Base-by-base conservation (phyloP, 257 asterid genomes). In the Haberlea rhodopensis region DNA sequence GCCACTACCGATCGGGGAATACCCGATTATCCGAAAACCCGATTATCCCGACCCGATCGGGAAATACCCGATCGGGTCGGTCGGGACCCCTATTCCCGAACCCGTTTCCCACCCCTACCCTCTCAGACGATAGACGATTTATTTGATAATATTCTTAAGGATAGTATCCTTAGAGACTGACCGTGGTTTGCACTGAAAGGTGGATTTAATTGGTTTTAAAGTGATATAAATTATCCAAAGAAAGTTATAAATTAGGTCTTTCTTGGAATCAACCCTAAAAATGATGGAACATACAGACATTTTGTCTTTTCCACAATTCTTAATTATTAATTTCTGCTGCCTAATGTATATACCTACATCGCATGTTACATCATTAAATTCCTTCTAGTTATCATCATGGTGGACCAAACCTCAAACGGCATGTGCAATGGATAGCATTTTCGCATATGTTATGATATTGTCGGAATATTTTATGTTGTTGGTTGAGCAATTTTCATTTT, bases 351-450 rank as follows among this genome's bases (percentile, higher is more conserved):
- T 15, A 43, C 51, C 51, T 37, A 37, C 48, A 24, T 24, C 10
- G 18, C 32, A 7, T 13, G 23, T 57, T 8, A 34, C 65, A 11
- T 60, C 21, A 37, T 60, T 34, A 37, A 60, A 37, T 60, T 37
- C 31, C 11, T 20, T 2, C 21, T 11, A 34, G 15, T 60, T 18
- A 11, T 11, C 3, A 73, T 69, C 66, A 40, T 40, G 48, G 46
- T 21, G 53, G 63, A 32, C 66, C 80, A 67, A 53, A 67, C 46
- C 46, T 37, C n/a, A 1, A 40, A 3, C 5, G 0, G 1, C 49
- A 40, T 40, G 18, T 15, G 19, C 19, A 40, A 40, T 40, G 7
- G 8, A 0, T 13, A 5, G 40, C 46, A 8, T 34, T 34, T 15
- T 34, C 7, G n/a, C 8, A 29, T 34, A 34, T 34, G n/a, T n/a